Evolutionary conservation across 257 asterid genomes (phyloP), one percentile per base, ranked within the genome.

Genomic region (Datura wrightii): DNA sequence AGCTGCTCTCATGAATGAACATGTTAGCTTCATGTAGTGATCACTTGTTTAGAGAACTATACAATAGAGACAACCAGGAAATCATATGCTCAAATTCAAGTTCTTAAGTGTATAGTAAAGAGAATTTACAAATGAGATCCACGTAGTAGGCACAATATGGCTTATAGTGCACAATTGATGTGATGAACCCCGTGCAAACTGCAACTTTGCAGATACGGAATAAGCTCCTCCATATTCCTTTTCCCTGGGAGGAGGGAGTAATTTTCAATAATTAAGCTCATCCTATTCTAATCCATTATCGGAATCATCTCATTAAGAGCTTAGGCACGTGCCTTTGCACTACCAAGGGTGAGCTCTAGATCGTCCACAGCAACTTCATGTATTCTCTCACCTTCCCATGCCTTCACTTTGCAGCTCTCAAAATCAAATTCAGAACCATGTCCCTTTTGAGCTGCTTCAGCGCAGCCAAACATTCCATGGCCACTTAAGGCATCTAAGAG

Each of bases 311-410:
- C 60, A 74, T 48, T 24, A 50, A 74, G 81, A 74, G 44, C 9
- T 67, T 50, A 83, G 48, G 79, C 52, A n/a, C 82, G 80, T 65
- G 69, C 54, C 58, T 55, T 83, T 37, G 71, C 82, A 36, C 46
- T 39, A 24, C 85, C 85, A 52, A 83, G 85, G 34, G 79, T 66
- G 85, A 83, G 85, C 44, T 83, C 85, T 59, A 83, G 71, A 83
- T 83, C 85, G 53, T 83, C 85, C 34, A 83, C 65, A 50, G 55
- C 85, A 39, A 67, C 85, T 56, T 83, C 82, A 71, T 83, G 85
- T 9, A 70, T 70, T 67, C 44, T 55, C 67, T 83, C 85, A 56
- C 85, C 85, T 83, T 83, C 85, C 85, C 85, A 83, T 8, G 85
- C 85, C 80, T 70, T 83, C 58, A 83, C 67, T 18, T 72, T 59